phyloP scores from a whole-genome alignment of 1,139 yeast species.

The Candida sojae region DNA sequence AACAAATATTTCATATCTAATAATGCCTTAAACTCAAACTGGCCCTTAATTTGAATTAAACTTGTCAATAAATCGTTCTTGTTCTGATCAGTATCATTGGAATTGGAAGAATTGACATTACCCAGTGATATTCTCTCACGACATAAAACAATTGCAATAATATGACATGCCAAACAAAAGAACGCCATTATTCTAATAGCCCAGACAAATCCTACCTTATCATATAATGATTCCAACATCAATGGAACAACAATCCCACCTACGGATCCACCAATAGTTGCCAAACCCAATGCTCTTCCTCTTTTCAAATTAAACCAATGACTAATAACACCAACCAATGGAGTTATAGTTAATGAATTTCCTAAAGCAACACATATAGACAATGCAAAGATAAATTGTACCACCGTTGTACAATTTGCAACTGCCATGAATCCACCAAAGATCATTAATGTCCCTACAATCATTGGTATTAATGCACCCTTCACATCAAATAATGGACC shows the following conservation, averaged over 20 bases:
- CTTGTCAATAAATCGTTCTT: constrained; percentile 24
- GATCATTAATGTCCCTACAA: constrained; percentile 26
- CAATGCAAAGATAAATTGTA: constrained; percentile 38
- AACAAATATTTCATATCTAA: constrained; percentile 27
- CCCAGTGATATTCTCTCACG: constrained; percentile 10
- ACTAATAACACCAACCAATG: constrained; percentile 37
- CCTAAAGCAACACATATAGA: constrained; percentile 38
- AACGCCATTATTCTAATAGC: constrained; percentile 37
- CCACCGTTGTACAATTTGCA: constrained; percentile 29
- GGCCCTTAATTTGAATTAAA: constrained; percentile 19
- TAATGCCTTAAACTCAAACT: constrained; percentile 27
- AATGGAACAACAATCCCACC: constrained; percentile 41
- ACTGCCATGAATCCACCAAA: constrained; percentile 37
- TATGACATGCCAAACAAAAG: constrained; percentile 32
- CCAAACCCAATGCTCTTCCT: constrained; percentile 38
- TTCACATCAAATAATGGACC: constrained; percentile 40
- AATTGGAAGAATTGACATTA: background rate
- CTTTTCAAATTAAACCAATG: constrained; percentile 40
- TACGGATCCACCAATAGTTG: constrained; percentile 41
- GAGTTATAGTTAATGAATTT: constrained; percentile 36
- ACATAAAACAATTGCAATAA: constrained; percentile 8
- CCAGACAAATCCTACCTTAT: constrained; percentile 36
- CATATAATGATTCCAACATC: constrained; percentile 31
- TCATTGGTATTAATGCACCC: constrained; percentile 30
- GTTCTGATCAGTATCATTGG: background rate